phyloP scores from a whole-genome alignment of 2,329 filamentous ascomycete species.

The Ophiostoma angusticollis region DNA sequence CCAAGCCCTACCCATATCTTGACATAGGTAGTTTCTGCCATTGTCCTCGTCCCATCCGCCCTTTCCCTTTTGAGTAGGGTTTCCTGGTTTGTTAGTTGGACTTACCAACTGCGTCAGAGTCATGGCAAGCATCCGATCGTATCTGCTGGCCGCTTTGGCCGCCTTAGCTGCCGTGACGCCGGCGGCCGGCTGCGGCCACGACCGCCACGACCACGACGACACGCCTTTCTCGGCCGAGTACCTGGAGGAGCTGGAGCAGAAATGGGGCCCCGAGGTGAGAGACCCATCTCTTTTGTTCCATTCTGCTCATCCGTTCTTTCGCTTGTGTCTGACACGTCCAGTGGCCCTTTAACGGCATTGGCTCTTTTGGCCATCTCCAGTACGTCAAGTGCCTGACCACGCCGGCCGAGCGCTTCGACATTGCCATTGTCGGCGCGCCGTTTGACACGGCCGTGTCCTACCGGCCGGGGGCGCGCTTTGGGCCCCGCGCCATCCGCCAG shows the following conservation, averaged over 20 bases:
- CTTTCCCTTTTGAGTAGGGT: slow-evolving; percentile 11
- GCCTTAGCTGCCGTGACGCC: slow-evolving; percentile 6
- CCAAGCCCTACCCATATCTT: too few species aligned
- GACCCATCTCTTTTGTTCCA: background rate
- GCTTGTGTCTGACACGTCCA: too few species aligned
- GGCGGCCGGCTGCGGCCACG: slow-evolving; percentile 14
- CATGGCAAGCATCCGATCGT: slow-evolving; percentile 7
- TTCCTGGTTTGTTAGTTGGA: too few species aligned
- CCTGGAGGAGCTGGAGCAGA: slow-evolving; percentile 38
- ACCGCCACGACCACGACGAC: slow-evolving; percentile 22
- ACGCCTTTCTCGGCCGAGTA: slow-evolving; percentile 37
- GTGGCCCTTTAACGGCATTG: slow-evolving; percentile 61
- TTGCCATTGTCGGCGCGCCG: slow-evolving; percentile 58
- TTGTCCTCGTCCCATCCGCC: background rate
- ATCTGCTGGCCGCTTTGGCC: slow-evolving; percentile 7
- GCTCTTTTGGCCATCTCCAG: slow-evolving; percentile 59
- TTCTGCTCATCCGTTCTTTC: background rate
- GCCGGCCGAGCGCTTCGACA: slow-evolving; percentile 51
- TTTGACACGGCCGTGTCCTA: slow-evolving; percentile 65
- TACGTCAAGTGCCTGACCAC: slow-evolving; percentile 57
- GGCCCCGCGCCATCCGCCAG: slow-evolving; percentile 74
- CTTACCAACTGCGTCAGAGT: background rate
- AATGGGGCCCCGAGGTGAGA: slow-evolving; percentile 45
- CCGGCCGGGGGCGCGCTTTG: slow-evolving; percentile 65
- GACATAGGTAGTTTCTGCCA: too few species aligned